Evolutionary conservation across 2,329 filamentous ascomycete genomes (phyloP), one percentile per base, ranked within the genome.

Genomic region (Fusarium poae): DNA sequence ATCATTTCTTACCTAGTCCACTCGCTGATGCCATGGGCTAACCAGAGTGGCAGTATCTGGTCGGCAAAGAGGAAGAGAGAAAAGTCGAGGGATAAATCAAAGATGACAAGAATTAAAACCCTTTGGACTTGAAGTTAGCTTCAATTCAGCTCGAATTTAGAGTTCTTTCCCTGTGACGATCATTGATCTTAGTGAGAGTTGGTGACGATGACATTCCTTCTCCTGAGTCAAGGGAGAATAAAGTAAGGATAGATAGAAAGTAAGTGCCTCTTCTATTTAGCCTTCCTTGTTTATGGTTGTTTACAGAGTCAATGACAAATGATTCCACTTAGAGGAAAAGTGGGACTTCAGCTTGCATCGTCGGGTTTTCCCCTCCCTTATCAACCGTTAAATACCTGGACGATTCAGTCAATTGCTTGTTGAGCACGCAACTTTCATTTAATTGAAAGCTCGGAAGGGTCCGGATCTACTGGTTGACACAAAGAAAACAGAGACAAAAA

Each of bases 311-410:
- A 68, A 68, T 65, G 57, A 57, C 58, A 55, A 68, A 65, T 70
- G 55, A 42, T 52, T 64, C 49, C n/a, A 34, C 30, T 48, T 39
- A 25, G 11, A 61, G 57, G 42, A 68, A 74, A 73, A 74, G 72
- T 74, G 72, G 72, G 70, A 62, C 70, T 50, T 56, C 62, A 55
- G 59, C 57, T 59, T 56, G 58, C 62, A 73, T 74, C 52, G 57
- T 35, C 27, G 46, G 46, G 35, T 59, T 59, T 71, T 56, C 60
- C 70, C 65, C 67, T 64, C 69, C 54, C 63, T 52, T 37, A 34
- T 53, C 27, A 40, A 43, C 40, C 18, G 20, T 49, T 15, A 25
- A 27, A 21, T 45, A 42, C 32, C 46, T 35, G 11, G 21, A 27
- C 12, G 12, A 35, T 50, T 37, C 23, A 48, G 34, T 35, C 13